A percentile compares a stretch with the other conserved stretches of the same genome.
Evolutionary conservation across 1,284 basidiomycete species (phyloP).

Genomic region (Pascua sp.): DNA sequence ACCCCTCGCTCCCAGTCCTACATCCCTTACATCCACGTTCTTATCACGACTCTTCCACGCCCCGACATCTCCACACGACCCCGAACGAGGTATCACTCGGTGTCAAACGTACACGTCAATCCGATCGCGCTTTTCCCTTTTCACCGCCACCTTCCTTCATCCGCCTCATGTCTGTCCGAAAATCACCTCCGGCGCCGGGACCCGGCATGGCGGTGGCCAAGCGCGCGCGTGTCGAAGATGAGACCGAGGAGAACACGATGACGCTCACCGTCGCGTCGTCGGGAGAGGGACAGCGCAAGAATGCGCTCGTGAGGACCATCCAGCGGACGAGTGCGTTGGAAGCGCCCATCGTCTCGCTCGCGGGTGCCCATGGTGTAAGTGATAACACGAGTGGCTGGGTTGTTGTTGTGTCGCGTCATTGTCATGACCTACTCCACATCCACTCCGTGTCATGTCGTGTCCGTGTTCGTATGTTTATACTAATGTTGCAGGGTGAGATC

Average conservation of each 20-base stretch:
- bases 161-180: conserved; percentile 39
- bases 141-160: too few species aligned
- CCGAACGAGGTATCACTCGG: too few species aligned
- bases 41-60: too few species aligned
- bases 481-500: conserved; percentile 43
- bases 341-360: conserved; percentile 44
- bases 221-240: conserved; percentile 47
- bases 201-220: conserved; percentile 44
- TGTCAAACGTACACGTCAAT: too few species aligned
- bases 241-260: conserved; percentile 25
- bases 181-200: conserved; percentile 42
- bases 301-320: conserved; percentile 42
- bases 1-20: too few species aligned
- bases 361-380: conserved; percentile 46
- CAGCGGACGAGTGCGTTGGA: conserved; percentile 48
- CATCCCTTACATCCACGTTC: too few species aligned
- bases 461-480: not conserved
- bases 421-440: too few species aligned
- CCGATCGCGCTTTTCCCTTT: too few species aligned
- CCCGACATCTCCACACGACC: too few species aligned
- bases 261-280: conserved; percentile 42
- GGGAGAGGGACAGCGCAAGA: conserved; percentile 45
- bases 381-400: too few species aligned
- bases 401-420: too few species aligned
- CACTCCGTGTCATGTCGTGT: too few species aligned